Evolutionary conservation across 2,329 filamentous ascomycete species (phyloP).

Genomic region (Colletotrichum sp.): DNA sequence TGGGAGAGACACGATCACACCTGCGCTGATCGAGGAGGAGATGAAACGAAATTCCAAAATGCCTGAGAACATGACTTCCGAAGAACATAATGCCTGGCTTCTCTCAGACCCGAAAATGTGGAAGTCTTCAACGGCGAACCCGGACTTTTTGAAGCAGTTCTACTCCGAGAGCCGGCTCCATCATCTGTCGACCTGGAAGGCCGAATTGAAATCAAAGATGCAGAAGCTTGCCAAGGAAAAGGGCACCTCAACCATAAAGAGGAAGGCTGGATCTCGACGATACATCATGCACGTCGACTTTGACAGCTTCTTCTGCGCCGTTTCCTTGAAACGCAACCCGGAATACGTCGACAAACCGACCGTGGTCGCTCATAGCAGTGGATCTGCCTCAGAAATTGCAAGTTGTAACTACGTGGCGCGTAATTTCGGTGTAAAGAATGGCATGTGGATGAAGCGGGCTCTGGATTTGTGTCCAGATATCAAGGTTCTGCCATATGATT

Average conservation of each 20-base stretch:
- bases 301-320: constrained; percentile 96
- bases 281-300: constrained; percentile 98
- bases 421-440: constrained; percentile 87
- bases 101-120: constrained; percentile 84
- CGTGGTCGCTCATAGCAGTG: constrained; percentile 86
- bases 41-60: constrained; percentile 23
- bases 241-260: constrained; percentile 48
- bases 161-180: constrained; percentile 95
- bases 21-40: not conserved
- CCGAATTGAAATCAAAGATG: constrained; percentile 87
- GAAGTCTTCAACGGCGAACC: constrained; percentile 90
- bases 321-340: constrained; percentile 80
- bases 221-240: constrained; percentile 81
- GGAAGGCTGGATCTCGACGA: constrained; percentile 67
- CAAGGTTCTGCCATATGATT: constrained; percentile 94
- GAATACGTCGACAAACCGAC: constrained; percentile 80
- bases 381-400: constrained; percentile 90
- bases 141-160: constrained; percentile 91
- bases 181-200: constrained; percentile 96
- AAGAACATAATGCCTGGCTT: constrained; percentile 89
- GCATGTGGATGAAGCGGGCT: constrained; percentile 99
- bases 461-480: constrained; percentile 83
- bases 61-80: constrained; percentile 77
- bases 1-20: not conserved
- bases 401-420: constrained; percentile 96